Conservation (phyloP, 257 asterid genomes). For the Przewalskia tangutica region DNA sequence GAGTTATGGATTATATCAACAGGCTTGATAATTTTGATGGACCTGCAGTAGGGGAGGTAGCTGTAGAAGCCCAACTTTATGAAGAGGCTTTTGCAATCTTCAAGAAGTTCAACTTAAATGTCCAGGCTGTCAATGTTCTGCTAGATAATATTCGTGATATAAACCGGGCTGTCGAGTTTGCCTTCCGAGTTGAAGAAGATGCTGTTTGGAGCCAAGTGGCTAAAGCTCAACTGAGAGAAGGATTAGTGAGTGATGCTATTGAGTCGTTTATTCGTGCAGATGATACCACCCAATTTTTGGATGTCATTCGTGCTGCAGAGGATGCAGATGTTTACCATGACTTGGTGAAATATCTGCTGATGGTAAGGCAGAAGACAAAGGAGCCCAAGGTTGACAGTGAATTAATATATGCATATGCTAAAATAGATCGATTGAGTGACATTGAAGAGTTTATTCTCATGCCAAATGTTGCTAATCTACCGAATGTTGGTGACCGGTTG, state of each 20-base stretch:
- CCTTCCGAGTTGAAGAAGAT: conserved; percentile 97
- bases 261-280: conserved; percentile 98
- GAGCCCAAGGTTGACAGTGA: conserved; percentile 99
- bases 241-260: conserved; percentile 92
- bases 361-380: conserved; percentile 94
- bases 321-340: conserved; percentile 89
- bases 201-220: conserved; percentile 99
- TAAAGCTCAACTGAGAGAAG: conserved; percentile 95
- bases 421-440: conserved; percentile 89
- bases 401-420: conserved; percentile 96
- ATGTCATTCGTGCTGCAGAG: conserved; percentile 85
- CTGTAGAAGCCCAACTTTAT: conserved; percentile 83
- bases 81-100: conserved; percentile 97
- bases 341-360: conserved; percentile 87
- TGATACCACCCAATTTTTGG: conserved; percentile 85
- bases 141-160: conserved; percentile 85
- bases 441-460: conserved; percentile 65
- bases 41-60: conserved; percentile 99
- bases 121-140: conserved; percentile 91
- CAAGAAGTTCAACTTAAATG: conserved; percentile 95
- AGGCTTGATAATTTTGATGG: conserved; percentile 99
- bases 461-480: conserved; percentile 32
- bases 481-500: conserved; percentile 26
- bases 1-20: conserved; percentile 96
- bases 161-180: conserved; percentile 94